These are phyloP conservation scores for Globisporangium nagaii DNA, from an alignment of 352 stramenopile species.

Conservation along the genomic window DNA sequence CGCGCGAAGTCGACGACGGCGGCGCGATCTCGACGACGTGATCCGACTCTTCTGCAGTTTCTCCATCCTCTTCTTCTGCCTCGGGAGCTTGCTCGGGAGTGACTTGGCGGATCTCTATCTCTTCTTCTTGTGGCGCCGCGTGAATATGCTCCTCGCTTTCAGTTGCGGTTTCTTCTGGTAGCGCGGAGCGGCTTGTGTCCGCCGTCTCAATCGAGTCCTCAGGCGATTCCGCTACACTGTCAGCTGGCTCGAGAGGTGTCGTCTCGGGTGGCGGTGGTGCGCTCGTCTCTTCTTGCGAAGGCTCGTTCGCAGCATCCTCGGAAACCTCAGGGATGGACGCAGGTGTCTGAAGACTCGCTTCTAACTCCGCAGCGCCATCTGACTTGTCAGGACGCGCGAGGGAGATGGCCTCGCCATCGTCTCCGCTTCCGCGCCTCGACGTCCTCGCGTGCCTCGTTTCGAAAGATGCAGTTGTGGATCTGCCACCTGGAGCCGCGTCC, in stretches of 20 bases:
- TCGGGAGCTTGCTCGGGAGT: conserved; percentile 6
- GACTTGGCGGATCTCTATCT: not conserved
- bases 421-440: not conserved
- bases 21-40: conserved; percentile 7
- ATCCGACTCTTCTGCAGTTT: conserved; percentile 2
- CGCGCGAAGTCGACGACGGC: not conserved
- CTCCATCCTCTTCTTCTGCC: conserved; percentile 2
- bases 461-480: not conserved
- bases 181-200: not conserved
- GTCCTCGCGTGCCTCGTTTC: not conserved
- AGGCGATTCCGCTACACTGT: not conserved
- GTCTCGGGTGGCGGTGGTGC: no score
- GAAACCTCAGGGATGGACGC: not conserved
- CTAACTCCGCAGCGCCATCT: not conserved
- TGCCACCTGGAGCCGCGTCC: not conserved
- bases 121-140: not conserved
- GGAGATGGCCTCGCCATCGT: not conserved
- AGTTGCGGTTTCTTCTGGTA: not conserved
- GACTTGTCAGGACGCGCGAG: not conserved
- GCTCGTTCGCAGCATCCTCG: not conserved
- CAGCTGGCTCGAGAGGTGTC: not conserved
- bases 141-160: not conserved
- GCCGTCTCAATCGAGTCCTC: not conserved
- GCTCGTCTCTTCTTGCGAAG: not conserved
- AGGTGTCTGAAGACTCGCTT: not conserved